A percentile compares a stretch with the other conserved stretches of the same genome.
Evolutionary conservation across 2,329 filamentous ascomycete genomes (phyloP).

Genomic region (Passalora sequoiae): DNA sequence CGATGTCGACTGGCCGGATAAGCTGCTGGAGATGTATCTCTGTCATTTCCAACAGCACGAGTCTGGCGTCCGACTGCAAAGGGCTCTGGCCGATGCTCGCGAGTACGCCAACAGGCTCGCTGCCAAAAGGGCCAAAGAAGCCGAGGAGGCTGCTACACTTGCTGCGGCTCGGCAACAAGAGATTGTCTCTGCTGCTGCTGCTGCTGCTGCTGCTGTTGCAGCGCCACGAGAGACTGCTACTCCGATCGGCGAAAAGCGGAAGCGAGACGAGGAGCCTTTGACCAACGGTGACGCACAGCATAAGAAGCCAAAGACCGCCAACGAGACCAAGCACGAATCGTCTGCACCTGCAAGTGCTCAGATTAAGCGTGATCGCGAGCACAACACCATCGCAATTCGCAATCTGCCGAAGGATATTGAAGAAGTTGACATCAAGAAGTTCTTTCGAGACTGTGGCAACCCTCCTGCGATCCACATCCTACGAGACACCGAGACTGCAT

Average conservation of each 20-base stretch:
- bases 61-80: constrained; percentile 66
- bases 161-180: constrained; percentile 32
- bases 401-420: constrained; percentile 67
- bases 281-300: constrained; percentile 43
- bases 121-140: constrained; percentile 62
- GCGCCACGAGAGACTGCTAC: constrained; percentile 8
- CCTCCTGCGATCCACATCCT: constrained; percentile 72
- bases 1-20: constrained; percentile 70
- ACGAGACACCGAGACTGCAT: constrained; percentile 57
- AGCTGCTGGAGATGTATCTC: constrained; percentile 66
- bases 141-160: constrained; percentile 58
- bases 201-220: constrained; percentile 15
- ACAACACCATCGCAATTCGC: constrained; percentile 76
- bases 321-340: constrained; percentile 32
- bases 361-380: constrained; percentile 78
- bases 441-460: constrained; percentile 84
- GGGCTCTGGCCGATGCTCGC: constrained; percentile 67
- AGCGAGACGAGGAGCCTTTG: constrained; percentile 58
- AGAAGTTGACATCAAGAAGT: constrained; percentile 72
- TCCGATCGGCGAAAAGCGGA: constrained; percentile 57
- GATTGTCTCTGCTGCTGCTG: constrained; percentile 29
- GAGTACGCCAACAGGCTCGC: constrained; percentile 60
- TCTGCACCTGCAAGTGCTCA: constrained; percentile 34
- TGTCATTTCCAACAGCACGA: constrained; percentile 89
- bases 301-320: constrained; percentile 61